Evolutionary conservation across 1,284 basidiomycete species (phyloP).

Genomic region (Malassezia nana): DNA sequence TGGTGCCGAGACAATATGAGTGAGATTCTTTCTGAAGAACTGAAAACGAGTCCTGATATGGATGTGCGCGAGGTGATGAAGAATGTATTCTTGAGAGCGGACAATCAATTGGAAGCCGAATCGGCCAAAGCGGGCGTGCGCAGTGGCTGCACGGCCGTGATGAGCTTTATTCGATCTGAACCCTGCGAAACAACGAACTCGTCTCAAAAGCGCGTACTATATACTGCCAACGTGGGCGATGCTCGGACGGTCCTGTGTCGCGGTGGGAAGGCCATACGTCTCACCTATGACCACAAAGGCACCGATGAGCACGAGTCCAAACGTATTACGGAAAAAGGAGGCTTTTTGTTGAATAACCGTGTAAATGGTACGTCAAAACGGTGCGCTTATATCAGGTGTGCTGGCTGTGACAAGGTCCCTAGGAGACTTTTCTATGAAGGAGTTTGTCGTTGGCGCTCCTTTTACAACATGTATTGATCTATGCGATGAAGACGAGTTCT

Average conservation of each 20-base stretch:
- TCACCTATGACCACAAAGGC: constrained; percentile 99
- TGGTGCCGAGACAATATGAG: constrained; percentile 97
- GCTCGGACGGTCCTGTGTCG: constrained; percentile 80
- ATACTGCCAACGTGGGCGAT: constrained; percentile 93
- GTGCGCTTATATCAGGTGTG: constrained; percentile 51
- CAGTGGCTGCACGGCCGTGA: constrained; percentile 93
- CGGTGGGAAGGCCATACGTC: constrained; percentile 73
- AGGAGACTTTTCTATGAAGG: constrained; percentile 97
- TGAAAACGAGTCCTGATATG: constrained; percentile 51
- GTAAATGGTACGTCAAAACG: constrained; percentile 60
- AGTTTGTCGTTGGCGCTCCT: constrained; percentile 93
- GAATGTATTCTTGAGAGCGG: constrained; percentile 83
- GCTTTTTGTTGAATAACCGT: constrained; percentile 95
- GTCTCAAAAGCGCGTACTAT: constrained; percentile 64
- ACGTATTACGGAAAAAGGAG: constrained; percentile 91
- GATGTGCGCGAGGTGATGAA: constrained; percentile 82
- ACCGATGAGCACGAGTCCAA: constrained; percentile 93
- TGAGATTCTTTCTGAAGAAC: constrained; percentile 57
- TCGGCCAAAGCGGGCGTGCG: constrained; percentile 81
- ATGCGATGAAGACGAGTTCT: constrained; percentile 78
- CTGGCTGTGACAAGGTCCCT: constrained; percentile 90
- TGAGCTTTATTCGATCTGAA: constrained; percentile 92
- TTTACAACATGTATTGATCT: constrained; percentile 95
- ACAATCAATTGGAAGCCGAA: constrained; percentile 67
- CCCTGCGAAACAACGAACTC: constrained; percentile 51